Evolutionary conservation across 495 filamentous ascomycete species (phyloP).

Genomic region (Terfezia claveryi): DNA sequence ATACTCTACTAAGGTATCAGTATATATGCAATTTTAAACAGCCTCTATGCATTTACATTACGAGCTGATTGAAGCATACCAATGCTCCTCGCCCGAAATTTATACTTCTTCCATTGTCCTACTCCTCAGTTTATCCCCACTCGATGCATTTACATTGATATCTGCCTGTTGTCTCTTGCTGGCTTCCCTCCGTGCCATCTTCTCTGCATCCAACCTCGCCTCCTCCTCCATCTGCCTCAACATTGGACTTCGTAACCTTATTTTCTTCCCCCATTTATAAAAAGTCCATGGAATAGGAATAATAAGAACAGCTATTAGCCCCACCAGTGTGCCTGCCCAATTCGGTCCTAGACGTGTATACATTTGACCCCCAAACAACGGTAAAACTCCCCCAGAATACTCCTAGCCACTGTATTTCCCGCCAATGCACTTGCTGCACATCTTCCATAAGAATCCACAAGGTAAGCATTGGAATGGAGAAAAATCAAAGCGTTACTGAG

Average conservation of each 20-base stretch:
- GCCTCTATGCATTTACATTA: too few relatives aligned
- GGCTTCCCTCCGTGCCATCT: constrained; percentile 17
- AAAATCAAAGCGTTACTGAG: constrained; percentile 56
- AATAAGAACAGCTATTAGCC: constrained; percentile 41
- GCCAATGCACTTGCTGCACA: constrained; percentile 59
- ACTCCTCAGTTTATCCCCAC: too few relatives aligned
- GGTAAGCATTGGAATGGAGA: constrained; percentile 59
- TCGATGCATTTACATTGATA: too few relatives aligned
- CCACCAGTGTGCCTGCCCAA: constrained; percentile 60
- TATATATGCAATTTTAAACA: too few relatives aligned
- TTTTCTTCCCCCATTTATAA: constrained; percentile 48
- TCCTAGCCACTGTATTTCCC: constrained; percentile 52
- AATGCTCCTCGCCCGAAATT: too few relatives aligned
- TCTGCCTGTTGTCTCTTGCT: constrained; percentile 6
- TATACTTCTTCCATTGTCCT: too few relatives aligned
- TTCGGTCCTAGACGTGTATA: constrained; percentile 46
- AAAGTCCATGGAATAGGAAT: constrained; percentile 66
- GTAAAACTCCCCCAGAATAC: constrained; percentile 45
- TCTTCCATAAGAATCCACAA: constrained; percentile 55
- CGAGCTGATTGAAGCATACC: too few relatives aligned
- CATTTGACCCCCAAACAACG: constrained; percentile 51
- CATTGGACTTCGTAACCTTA: constrained; percentile 40
- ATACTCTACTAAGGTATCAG: too few relatives aligned
- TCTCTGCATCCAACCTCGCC: constrained; percentile 34
- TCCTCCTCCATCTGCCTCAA: constrained; percentile 52